Evolutionary conservation across 352 stramenopile species (phyloP), one percentile per base, ranked within the genome.

Genomic region (Globisporangium apiculatum): DNA sequence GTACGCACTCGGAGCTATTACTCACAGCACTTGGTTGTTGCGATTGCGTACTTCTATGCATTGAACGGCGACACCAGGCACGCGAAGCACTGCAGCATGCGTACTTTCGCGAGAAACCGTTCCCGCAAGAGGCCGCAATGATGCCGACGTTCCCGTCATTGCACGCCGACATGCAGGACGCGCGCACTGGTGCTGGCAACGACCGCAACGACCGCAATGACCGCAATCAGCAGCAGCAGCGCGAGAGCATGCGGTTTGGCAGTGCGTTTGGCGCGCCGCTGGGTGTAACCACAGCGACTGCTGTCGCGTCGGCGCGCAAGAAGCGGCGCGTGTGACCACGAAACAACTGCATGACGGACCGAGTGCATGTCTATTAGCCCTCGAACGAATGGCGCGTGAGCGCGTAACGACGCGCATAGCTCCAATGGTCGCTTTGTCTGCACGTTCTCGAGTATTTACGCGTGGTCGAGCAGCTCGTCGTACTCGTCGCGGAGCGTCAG

Each of bases 401-500:
- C 24, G 24, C 24, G 24, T 31, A 31, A 31, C 24, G 1, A 31
- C 24, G 24, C 24, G 24, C 24, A 31, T 31, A 31, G 24, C 24
- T 31, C 24, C 24, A 31, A 31, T 31, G 24, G 24, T 31, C 24
- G 24, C 24, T 31, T 3, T 31, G 24, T 31, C 24, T 2, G 24
- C 24, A 31, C 24, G 24, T 31, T 31, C 24, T 31, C 24, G 24
- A 31, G 24, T 31, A 31, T 31, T 31, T 31, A 31, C 24, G 24
- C 24, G 24, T 31, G 24, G 24, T 86, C 70, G 15, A 89, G 58
- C n/a, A 91, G 62, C 48, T 91, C 76, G 45, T 88, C 77, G 42
- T 88, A 85, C 41, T 87, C 72, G 15, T 91, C 75, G 17, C 79
- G 76, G 51, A 91, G 48, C 36, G 76, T 72, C 11, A 91, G 69